Base-by-base conservation (phyloP, 1,284 basidiomycete genomes). In the Tylopilus orsonianus region DNA sequence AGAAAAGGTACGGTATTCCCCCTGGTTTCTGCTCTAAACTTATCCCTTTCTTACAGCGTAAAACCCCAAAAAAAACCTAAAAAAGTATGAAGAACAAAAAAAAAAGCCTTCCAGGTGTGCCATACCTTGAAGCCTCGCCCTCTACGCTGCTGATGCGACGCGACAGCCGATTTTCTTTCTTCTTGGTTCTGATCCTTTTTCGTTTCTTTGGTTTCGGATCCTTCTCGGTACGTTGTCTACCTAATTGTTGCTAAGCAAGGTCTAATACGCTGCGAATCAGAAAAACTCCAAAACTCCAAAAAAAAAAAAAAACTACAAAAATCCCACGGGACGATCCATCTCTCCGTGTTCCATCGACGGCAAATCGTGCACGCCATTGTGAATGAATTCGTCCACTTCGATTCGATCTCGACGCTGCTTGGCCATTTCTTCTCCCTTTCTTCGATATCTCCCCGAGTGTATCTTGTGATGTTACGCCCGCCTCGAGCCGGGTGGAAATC, bases 251-350 rank as follows among this genome's bases (percentile, higher is more conserved):
- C 9, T n/a, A 23, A 24, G 5, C 3, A 6, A 19, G 9, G 5
- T 8, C 37, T 40, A 14, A 51, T n/a, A 16, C n/a, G 5, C 5
- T 4, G 2, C 16, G 3, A 8, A 3, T 18, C n/a, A 35, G 32
- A 46, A 50, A 53, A 39, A 8, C 2, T 19, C 23, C 35, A 9
- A 46, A 36, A 36, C 9, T 13, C 41, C 3, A 1, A 3, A 53
- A 53, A 53, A 40, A 40, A n/a, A 26, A n/a, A 33, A 43, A 54
- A 54, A 55, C 22, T 19, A 42, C 30, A 43, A 43, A 41, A 30
- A 20, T 6, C 19, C 36, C 29, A 41, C 16, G 13, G 29, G 18
- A 44, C 38, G 32, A 49, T 34, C 12, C 47, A 18, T 29, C 8
- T 9, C 27, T 13, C 8, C 16, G 22, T 5, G 7, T 27, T 6